A percentile compares a stretch with the other conserved stretches of the same genome.
Evolutionary conservation across 2,329 filamentous ascomycete genomes (phyloP).

Genomic region (Ceratocystis alfenasii): DNA sequence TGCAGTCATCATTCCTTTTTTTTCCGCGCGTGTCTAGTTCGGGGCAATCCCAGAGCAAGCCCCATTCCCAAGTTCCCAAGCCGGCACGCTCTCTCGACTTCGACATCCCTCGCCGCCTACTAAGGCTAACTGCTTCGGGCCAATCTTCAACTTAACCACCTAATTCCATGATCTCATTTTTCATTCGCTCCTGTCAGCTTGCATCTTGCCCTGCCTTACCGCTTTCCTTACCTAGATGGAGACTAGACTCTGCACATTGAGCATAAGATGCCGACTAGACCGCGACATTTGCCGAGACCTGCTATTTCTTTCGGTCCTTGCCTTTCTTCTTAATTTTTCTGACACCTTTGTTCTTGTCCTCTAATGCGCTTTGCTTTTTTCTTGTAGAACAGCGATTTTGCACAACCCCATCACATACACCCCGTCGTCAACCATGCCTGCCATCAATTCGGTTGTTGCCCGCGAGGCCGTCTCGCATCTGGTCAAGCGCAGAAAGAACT

Average conservation of each 20-base stretch:
- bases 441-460: conserved; percentile 32
- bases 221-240: not conserved
- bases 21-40: not conserved
- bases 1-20: not conserved
- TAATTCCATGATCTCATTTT: not conserved
- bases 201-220: not conserved
- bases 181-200: not conserved
- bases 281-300: conserved; percentile 3
- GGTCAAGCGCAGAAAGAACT: conserved; percentile 33
- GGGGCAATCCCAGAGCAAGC: not conserved
- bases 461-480: conserved; percentile 32
- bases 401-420: conserved; percentile 23
- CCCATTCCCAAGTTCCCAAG: not conserved
- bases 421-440: conserved; percentile 31
- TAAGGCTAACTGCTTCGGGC: not conserved
- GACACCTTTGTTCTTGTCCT: not conserved
- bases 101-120: not conserved
- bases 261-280: not conserved
- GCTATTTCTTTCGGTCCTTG: conserved; percentile 4
- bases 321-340: not conserved
- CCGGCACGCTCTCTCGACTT: not conserved
- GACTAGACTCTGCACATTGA: not conserved
- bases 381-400: not conserved
- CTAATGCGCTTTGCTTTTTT: not conserved
- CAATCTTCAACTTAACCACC: not conserved